Evolutionary conservation across 2,329 filamentous ascomycete species (phyloP), one percentile per base, ranked within the genome.

Genomic region (Alternaria incomplexa): DNA sequence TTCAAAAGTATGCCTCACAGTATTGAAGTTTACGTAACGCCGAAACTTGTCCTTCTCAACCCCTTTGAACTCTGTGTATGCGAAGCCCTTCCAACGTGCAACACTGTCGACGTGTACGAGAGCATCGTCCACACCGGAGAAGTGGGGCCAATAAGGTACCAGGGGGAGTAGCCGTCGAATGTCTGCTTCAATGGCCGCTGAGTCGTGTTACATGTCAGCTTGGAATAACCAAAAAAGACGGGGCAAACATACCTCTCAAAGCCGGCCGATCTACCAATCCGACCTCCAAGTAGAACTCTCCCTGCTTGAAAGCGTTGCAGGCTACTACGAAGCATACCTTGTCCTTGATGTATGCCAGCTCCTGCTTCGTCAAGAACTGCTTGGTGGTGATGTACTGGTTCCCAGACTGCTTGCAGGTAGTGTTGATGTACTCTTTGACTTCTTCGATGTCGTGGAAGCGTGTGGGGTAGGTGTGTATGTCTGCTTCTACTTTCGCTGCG

Each of bases 211-310:
- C 12, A n/a, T 32, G 11, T 51, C 3, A 15, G 22, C n/a, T 46
- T n/a, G 4, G 28, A 22, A n/a, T 5, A 9, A 11, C 2, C 13
- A 13, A 25, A 6, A 3, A 20, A 17, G 6, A 12, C 2, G 1
- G 26, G 3, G 8, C 6, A 46, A 23, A 12, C 26, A n/a, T 59
- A 58, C 56, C 12, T 28, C 56, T 28, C 5, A 59, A 5, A 25
- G 40, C 47, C 10, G 17, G 48, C 54, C 10, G 56, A 15, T 67
- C 57, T 1, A 43, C 45, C 17, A 63, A 13, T 3, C 22, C 22
- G 13, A 59, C 30, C n/a, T 61, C 50, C 6, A 67, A 43, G 12
- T 62, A 61, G 43, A 70, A 70, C 30, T 65, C 58, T 5, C 60
- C 59, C 11, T 59, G 26, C 6, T 56, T 6, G 13, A 64, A 61